Percentiles rank a stretch among this genome's conserved stretches.
Evolutionary conservation across 495 filamentous ascomycete genomes (phyloP).

Genomic region (Tetracladium marchalianum): DNA sequence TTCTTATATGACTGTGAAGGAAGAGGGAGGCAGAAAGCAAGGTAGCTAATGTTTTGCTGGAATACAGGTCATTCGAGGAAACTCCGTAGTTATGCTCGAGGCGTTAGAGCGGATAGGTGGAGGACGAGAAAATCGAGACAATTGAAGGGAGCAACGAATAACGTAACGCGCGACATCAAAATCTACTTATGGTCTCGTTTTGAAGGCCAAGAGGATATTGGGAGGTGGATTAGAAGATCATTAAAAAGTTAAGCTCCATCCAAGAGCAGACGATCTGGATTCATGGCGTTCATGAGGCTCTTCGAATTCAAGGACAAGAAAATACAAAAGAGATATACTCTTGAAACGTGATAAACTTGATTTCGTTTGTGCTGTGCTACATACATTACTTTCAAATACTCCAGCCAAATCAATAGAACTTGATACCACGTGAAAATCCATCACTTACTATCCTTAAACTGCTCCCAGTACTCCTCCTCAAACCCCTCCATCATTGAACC

Average conservation of each 20-base stretch:
- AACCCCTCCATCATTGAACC: conserved; percentile 35
- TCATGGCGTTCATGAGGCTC: conserved; percentile 17
- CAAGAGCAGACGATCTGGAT: conserved; percentile 1
- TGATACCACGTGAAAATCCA: not conserved
- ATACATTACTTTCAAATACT: not conserved
- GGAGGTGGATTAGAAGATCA: too few relatives aligned
- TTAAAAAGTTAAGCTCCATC: too few relatives aligned
- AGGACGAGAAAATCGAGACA: conserved; percentile 17
- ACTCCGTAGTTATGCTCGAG: conserved; percentile 95
- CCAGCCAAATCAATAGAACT: not conserved
- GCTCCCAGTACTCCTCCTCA: conserved; percentile 35
- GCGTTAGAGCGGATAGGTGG: conserved; percentile 51
- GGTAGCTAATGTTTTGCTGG: conserved; percentile 1
- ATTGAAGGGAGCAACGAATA: not conserved
- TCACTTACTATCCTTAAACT: conserved; percentile 20
- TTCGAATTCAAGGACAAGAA: conserved; percentile 12
- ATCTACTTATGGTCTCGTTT: too few relatives aligned
- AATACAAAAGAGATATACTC: conserved; percentile 8
- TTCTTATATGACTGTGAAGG: not conserved
- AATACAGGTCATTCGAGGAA: conserved; percentile 67
- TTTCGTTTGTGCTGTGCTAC: not conserved
- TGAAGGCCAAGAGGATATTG: too few relatives aligned
- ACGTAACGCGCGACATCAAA: not conserved
- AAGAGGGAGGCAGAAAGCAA: too few relatives aligned
- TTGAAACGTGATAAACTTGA: too few relatives aligned